Evolutionary conservation across 2,329 filamentous ascomycete species (phyloP), one percentile per base, ranked within the genome.

Genomic region (Fusarium sacchari): DNA sequence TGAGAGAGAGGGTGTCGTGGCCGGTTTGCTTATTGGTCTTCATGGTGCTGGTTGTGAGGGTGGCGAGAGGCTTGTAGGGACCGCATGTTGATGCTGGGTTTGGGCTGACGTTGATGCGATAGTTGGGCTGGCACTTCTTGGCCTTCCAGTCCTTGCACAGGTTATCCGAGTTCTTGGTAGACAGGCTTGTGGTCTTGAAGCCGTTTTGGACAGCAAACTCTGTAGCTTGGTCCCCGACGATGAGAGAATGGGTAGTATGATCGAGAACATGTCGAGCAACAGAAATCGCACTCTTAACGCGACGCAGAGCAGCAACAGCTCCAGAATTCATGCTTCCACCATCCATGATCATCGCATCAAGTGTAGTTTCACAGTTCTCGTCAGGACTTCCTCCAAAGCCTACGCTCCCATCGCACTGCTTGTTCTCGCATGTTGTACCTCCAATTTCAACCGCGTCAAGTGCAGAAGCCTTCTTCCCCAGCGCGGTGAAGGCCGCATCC

Each of bases 261-360:
- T 88, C 84, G 1, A 89, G 80, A 36, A 89, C 87, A 43, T 81
- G 81, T 2, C 87, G 81, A 8, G 88, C 88, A 2, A 88, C 87
- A 24, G 82, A 81, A 17, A 88, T 82, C 46, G 87, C 87, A 67
- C 87, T 80, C 43, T 80, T 82, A 26, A 89, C 78, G 42, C 87
- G 83, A 10, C 87, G 83, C 26, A 89, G 79, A 1, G 82, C 85
- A 0, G 86, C 88, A 10, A 89, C 87, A 10, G 87, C 86, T 46
- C 88, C 88, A 2, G 84, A 82, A 22, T 88, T 87, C 80, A 89
- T 83, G n/a, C 82, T 86, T 0, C 78, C 79, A 34, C 88, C 87
- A 76, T 89, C 87, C 84, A 89, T 89, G 78, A 89, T 84, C 82
- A 89, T 83, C n/a, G 88, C 87, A 78, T 89, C 88, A 20, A 89